Conservation (phyloP, 2,329 filamentous ascomycete genomes). For the Penicillium fuscoglaucum region DNA sequence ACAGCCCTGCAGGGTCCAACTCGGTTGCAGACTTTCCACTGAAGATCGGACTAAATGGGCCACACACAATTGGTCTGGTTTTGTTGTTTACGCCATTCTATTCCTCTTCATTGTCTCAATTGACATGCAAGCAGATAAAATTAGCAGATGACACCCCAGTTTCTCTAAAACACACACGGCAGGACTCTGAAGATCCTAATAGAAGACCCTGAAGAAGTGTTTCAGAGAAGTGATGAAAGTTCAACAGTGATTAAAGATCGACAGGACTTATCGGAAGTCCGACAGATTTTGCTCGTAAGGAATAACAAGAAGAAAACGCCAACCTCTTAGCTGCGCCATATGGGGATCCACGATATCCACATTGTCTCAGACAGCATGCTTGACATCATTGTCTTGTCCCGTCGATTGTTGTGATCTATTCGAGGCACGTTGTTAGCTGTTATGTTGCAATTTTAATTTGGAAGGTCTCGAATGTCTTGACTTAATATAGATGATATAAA, state of each 20-base stretch:
- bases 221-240: neutral
- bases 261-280: neutral
- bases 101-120: neutral
- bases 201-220: neutral
- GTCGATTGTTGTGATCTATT: neutral
- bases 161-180: neutral
- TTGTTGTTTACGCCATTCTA: neutral
- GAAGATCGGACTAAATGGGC: neutral
- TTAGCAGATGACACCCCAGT: neutral
- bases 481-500: neutral
- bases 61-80: neutral
- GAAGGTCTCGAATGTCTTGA: neutral
- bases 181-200: slow-evolving; percentile 2
- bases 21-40: neutral
- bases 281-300: neutral
- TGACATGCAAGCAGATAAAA: neutral
- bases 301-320: neutral
- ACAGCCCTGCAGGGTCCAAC: neutral
- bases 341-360: slow-evolving; percentile 4
- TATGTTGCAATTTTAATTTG: neutral
- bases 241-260: neutral
- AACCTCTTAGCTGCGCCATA: slow-evolving; percentile 2
- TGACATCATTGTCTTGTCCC: slow-evolving; percentile 1
- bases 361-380: slow-evolving; percentile 8
- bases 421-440: neutral